Conservation (phyloP, 129 eudicot species). For the Oenanthe sinensis region DNA sequence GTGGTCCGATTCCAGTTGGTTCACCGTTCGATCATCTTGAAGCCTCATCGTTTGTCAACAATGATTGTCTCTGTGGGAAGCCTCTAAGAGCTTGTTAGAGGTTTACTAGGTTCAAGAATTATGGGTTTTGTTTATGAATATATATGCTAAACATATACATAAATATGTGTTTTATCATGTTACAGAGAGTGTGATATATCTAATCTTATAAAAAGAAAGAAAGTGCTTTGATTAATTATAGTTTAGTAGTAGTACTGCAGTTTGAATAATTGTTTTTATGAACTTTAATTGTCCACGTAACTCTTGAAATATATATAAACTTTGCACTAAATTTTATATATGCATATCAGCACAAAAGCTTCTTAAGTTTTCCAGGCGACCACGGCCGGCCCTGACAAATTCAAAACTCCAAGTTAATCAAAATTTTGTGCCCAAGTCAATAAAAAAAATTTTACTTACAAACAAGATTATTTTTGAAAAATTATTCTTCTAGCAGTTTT, state of each 20-base stretch:
- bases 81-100: conserved; percentile 17
- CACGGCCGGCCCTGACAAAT: too few relatives aligned
- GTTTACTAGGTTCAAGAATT: not conserved
- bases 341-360: not conserved
- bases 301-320: not conserved
- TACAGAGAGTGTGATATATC: not conserved
- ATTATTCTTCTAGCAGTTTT: too few relatives aligned
- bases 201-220: not conserved
- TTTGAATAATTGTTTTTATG: not conserved
- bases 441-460: too few relatives aligned
- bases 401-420: too few relatives aligned
- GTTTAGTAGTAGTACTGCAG: not conserved
- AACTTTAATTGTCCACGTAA: not conserved
- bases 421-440: too few relatives aligned
- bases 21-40: conserved; percentile 29
- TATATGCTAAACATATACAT: not conserved
- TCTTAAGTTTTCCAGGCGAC: too few relatives aligned
- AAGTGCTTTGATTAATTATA: not conserved
- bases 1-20: conserved; percentile 29
- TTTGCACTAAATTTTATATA: not conserved
- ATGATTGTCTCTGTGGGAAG: conserved; percentile 28
- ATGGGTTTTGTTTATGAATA: not conserved
- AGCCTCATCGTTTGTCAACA: conserved; percentile 18
- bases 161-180: not conserved
- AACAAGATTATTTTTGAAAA: too few relatives aligned